Conservation (phyloP, 225 moss, liverwort and hornwort genomes). For the Neckera pumila region DNA sequence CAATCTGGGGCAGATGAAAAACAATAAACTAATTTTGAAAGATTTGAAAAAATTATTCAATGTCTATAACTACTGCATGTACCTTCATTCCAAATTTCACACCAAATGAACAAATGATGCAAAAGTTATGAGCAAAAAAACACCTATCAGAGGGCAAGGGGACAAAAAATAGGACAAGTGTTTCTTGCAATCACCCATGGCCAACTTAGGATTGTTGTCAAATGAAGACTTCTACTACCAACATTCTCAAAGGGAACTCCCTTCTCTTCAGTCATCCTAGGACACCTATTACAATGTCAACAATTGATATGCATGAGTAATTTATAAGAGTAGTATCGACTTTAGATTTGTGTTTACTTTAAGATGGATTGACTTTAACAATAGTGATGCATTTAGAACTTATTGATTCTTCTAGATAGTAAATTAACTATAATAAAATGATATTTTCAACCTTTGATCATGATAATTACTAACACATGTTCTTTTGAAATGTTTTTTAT, state of each 20-base stretch:
- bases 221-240: not conserved
- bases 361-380: not conserved
- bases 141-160: too few relatives aligned
- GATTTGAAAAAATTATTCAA: too few relatives aligned
- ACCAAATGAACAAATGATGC: too few relatives aligned
- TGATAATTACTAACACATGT: rapidly evolving
- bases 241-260: too few relatives aligned
- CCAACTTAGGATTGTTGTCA: not conserved
- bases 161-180: too few relatives aligned
- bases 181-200: too few relatives aligned
- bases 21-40: too few relatives aligned
- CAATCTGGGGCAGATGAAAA: too few relatives aligned
- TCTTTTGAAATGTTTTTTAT: not conserved
- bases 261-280: not conserved
- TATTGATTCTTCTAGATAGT: not conserved
- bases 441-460: not conserved
- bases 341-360: not conserved
- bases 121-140: too few relatives aligned
- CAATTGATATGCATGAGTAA: not conserved
- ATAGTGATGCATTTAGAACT: too few relatives aligned
- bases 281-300: not conserved
- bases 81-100: too few relatives aligned
- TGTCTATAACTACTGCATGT: too few relatives aligned
- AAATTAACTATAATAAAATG: not conserved
- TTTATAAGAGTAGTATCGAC: not conserved